These are phyloP conservation scores for Hydrangea macrophylla DNA, from an alignment of 148 eudicot genomes.

Conservation along the genomic window DNA sequence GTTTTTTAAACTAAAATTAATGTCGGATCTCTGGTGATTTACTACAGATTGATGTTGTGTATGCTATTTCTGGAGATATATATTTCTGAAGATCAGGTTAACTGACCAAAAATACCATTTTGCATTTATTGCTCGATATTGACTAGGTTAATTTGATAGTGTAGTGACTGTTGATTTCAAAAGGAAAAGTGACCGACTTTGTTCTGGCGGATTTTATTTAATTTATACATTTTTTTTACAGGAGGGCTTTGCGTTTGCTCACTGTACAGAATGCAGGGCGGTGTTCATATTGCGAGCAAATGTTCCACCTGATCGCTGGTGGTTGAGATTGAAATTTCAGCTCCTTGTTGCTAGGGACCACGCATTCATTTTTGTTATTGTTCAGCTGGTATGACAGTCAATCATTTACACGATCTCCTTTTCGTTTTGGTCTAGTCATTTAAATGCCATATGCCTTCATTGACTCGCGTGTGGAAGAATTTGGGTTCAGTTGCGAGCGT, in stretches of 20 bases:
- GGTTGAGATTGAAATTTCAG: constrained; percentile 95
- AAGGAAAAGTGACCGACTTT: background rate
- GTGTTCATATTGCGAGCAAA: constrained; percentile 86
- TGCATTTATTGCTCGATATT: background rate
- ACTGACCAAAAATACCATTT: too few relatives aligned
- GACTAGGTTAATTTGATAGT: background rate
- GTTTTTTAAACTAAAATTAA: constrained; percentile 6
- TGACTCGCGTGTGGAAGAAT: too few relatives aligned
- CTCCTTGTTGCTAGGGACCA: constrained; percentile 98
- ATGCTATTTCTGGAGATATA: background rate
- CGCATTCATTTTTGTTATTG: constrained; percentile 76
- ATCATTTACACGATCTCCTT: background rate
- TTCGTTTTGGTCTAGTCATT: background rate
- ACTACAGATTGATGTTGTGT: background rate
- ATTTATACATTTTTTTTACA: constrained; percentile 24
- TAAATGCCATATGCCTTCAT: background rate
- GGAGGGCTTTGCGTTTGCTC: constrained; percentile 99
- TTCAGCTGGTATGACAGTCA: constrained; percentile 72
- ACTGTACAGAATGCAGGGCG: constrained; percentile 98
- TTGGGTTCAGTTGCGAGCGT: too few relatives aligned
- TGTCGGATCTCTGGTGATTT: background rate
- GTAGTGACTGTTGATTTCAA: background rate
- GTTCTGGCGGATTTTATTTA: background rate
- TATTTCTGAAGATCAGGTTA: background rate
- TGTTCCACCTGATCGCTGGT: constrained; percentile 97